phyloP scores from a whole-genome alignment of 495 filamentous ascomycete genomes.

The Xylaria sp. region DNA sequence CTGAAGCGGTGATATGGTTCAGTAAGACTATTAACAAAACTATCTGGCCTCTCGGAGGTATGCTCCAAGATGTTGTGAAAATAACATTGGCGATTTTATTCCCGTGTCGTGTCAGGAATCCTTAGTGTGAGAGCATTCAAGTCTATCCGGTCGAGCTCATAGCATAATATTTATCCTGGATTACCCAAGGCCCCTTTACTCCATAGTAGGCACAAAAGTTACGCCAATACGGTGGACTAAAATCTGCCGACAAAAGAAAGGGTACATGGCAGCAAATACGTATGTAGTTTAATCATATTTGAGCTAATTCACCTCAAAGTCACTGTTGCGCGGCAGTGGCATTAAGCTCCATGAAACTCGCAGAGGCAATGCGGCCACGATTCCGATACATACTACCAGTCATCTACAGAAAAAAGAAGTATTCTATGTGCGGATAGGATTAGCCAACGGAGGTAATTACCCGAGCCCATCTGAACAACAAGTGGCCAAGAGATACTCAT shows the following conservation, averaged over 20 bases:
- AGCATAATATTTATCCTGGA: conserved; percentile 10
- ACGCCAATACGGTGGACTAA: neutral
- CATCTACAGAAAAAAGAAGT: neutral
- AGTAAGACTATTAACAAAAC: neutral
- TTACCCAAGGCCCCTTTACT: neutral
- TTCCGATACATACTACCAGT: neutral
- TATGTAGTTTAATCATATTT: neutral
- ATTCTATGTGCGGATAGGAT: neutral
- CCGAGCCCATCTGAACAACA: neutral
- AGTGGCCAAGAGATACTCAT: neutral
- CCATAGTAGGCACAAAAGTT: neutral
- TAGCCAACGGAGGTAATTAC: neutral
- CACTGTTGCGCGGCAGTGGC: neutral
- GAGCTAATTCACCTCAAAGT: neutral
- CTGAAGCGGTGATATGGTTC: neutral
- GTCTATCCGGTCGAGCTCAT: neutral
- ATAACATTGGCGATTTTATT: neutral
- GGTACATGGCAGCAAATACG: neutral
- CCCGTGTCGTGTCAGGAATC: neutral
- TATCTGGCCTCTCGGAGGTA: neutral
- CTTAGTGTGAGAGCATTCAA: neutral
- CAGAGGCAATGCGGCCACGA: neutral
- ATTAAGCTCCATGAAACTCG: neutral
- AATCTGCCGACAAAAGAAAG: conserved; percentile 4
- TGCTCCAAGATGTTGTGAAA: too few relatives aligned